These are phyloP conservation scores for Ramaria rubella DNA, from an alignment of 768 basidiomycete species.

Conservation along the genomic window DNA sequence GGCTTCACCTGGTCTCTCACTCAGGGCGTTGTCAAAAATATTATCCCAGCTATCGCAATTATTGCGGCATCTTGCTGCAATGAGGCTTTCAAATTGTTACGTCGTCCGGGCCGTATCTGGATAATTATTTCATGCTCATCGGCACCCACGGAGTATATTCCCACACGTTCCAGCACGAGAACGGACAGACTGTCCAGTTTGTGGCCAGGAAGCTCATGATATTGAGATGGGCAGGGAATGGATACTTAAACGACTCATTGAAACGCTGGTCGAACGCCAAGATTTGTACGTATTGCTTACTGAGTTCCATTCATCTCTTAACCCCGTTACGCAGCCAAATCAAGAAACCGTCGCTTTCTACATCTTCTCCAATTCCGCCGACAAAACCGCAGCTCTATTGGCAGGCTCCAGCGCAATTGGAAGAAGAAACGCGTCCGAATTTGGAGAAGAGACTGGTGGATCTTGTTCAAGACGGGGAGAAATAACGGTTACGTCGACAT, in stretches of 20 bases:
- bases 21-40: conserved; percentile 98
- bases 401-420: conserved; percentile 89
- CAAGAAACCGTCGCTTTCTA: conserved; percentile 89
- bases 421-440: conserved; percentile 85
- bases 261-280: conserved; percentile 78
- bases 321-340: conserved; percentile 62
- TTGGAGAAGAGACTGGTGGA: conserved; percentile 81
- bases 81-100: conserved; percentile 98
- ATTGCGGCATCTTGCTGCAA: conserved; percentile 98
- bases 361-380: conserved; percentile 53
- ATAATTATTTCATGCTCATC: conserved; percentile 98
- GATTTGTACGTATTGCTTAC: conserved; percentile 61
- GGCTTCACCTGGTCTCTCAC: conserved; percentile 97
- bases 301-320: not conserved
- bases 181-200: conserved; percentile 92
- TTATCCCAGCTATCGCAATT: conserved; percentile 98
- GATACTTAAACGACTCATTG: conserved; percentile 84
- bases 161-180: conserved; percentile 94
- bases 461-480: conserved; percentile 68
- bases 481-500: conserved; percentile 81
- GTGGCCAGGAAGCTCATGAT: conserved; percentile 84
- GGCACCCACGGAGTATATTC: conserved; percentile 96
- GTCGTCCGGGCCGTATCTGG: conserved; percentile 85
- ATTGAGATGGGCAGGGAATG: conserved; percentile 61
- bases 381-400: conserved; percentile 47